Conservation (phyloP, 129 eudicot genomes). For the Kitagawia praeruptora region DNA sequence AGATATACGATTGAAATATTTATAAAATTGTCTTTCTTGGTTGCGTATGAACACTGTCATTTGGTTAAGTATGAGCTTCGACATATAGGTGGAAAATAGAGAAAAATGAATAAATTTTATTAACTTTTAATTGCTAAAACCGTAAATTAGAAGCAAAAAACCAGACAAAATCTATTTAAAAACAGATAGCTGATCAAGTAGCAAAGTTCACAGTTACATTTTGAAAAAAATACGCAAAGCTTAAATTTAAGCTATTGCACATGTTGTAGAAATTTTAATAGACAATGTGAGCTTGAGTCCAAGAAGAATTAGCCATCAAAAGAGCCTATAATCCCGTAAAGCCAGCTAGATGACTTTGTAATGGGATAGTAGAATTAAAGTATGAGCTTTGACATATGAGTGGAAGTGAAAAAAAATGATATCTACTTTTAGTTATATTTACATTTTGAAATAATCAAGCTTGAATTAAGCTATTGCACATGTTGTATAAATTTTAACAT, state of each 20-base stretch:
- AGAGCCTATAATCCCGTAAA: slow-evolving; percentile 93
- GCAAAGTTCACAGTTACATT: neutral
- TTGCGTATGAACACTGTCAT: slow-evolving; percentile 54
- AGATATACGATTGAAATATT: too few species aligned
- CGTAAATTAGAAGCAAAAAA: neutral
- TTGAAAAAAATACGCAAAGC: neutral
- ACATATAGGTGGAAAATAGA: neutral
- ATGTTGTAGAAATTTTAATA: neutral
- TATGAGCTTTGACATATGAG: slow-evolving; percentile 10
- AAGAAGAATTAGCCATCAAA: slow-evolving; percentile 92
- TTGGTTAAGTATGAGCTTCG: slow-evolving; percentile 4
- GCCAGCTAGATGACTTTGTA: slow-evolving; percentile 82
- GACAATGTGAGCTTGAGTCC: slow-evolving; percentile 80
- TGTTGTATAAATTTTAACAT: neutral
- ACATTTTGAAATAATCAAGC: neutral
- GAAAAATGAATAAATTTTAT: neutral
- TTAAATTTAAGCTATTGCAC: neutral
- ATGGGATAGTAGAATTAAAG: slow-evolving; percentile 50
- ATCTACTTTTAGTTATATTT: neutral
- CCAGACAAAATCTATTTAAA: neutral
- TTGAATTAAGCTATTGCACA: neutral
- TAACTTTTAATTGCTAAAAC: neutral
- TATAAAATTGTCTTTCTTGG: too few species aligned
- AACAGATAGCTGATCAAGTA: neutral
- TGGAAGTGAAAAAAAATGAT: neutral